Evolutionary conservation across 805 yeast genomes (phyloP), one percentile per base, ranked within the genome.

Genomic region (Kodamaea sagamina): DNA sequence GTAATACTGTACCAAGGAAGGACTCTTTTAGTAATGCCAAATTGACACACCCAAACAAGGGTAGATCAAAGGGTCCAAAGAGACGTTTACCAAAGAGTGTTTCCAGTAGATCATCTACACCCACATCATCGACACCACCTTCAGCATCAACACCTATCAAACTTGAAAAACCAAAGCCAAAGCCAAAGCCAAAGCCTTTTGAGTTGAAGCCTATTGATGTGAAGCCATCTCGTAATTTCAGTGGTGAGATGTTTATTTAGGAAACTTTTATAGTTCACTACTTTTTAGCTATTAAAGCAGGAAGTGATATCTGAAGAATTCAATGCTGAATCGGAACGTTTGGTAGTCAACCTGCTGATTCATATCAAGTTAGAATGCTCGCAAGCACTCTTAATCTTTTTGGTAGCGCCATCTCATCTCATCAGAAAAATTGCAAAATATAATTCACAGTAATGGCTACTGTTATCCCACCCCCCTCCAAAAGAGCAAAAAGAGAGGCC

Each of bases 381-480:
- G n/a, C n/a, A n/a, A n/a, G n/a, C n/a, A n/a, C n/a, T n/a, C n/a
- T n/a, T n/a, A n/a, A 13, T 13, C 12, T 13, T 4, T 15, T 29
- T 36, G 39, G 31, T 36, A 26, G 39, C 32, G 39, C 39, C 31
- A 25, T n/a, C 24, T 34, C 29, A 27, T 21, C 40, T 32, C 45
- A 39, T 39, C 43, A 13, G 43, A 34, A 16, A 36, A 36, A 25
- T n/a, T 29, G 16, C 11, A 25, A 27, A 15, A 22, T 25, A 27
- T 12, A 25, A 25, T 17, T 26, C 27, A 26, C 13, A 13, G 42
- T 11, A 29, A 90, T 92, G 98, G 93, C 98, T 40, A 93, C 98
- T 0, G 72, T 88, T 34, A 64, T 93, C 36, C 99, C 99, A 18
- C 98, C 97, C 31, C 95, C 87, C 15, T 84, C 96, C 1, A 92